A percentile compares a stretch with the other conserved stretches of the same genome.
These are phyloP conservation scores for Colletotrichum viniferum DNA, from an alignment of 2,329 filamentous ascomycete genomes.

Conservation along the genomic window DNA sequence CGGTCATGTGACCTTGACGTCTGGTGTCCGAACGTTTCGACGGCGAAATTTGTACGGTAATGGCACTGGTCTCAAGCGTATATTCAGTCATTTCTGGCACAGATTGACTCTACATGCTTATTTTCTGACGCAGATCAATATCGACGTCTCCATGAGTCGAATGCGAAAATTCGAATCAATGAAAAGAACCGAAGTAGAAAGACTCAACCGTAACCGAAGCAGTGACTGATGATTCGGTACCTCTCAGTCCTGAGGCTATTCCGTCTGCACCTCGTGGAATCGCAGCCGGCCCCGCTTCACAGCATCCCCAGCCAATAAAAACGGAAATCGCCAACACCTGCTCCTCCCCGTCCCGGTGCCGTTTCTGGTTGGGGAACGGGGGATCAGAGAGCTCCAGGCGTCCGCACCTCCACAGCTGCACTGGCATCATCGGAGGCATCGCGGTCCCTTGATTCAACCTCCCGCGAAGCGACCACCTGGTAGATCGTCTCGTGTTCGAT, in stretches of 20 bases:
- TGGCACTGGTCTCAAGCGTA: neutral
- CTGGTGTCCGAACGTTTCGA: neutral
- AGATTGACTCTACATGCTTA: neutral
- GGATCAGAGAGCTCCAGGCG: conserved; percentile 2
- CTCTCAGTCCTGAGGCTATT: neutral
- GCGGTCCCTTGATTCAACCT: neutral
- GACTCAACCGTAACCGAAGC: neutral
- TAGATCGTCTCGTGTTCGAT: neutral
- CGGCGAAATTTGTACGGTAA: neutral
- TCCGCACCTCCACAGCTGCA: neutral
- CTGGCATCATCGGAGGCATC: conserved; percentile 12
- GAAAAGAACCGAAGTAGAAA: neutral
- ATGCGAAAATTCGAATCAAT: neutral
- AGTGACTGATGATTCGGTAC: neutral
- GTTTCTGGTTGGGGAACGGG: conserved; percentile 1
- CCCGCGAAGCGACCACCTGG: neutral
- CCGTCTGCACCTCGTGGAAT: neutral
- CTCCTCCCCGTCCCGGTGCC: neutral
- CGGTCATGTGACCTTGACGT: neutral
- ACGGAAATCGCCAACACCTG: neutral
- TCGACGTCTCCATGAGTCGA: neutral
- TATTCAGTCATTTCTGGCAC: neutral
- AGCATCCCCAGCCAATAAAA: neutral
- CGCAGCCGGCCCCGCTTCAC: neutral
- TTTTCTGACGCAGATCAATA: neutral